Evolutionary conservation across 2,329 filamentous ascomycete genomes (phyloP), one percentile per base, ranked within the genome.

Genomic region (Sarocladiaceae sp.): DNA sequence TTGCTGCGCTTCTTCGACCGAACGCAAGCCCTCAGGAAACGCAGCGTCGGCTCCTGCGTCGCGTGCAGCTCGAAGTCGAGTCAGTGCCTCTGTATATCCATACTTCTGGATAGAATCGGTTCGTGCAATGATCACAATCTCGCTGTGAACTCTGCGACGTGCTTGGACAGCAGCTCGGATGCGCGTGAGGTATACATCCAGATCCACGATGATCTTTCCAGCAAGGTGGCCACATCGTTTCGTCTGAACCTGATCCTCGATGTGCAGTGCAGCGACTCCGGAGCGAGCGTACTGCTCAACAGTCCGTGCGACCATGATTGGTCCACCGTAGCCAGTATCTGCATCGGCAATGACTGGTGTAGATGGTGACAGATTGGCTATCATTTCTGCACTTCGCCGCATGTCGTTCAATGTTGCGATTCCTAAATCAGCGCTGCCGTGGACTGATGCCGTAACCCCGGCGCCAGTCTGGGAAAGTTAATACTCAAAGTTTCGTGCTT

Each of bases 151-250:
- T 11, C 68, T 64, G 20, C 72, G 64, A 2, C 81, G 69, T 1
- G 80, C 77, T 7, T 71, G 66, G 12, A 66, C 69, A 0, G 81
- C 81, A 0, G 83, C 82, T 1, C 76, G 69, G 59, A 87, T 80
- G 0, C 83, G 72, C n/a, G 71, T 64, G n/a, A 73, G 62, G 57
- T 74, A 86, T 18, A 74, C 73, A 1, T 76, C 72, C 0, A 62
- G 55, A 2, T 67, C 60, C 8, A 87, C 83, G 12, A 87, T 67
- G 53, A 79, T 71, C 64, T 88, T 87, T 51, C 81, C 80, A 1
- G 66, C 64, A 1, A 87, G 70, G 60, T 87, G 84, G 1, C 84
- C 84, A 62, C 83, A 87, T 10, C 83, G 78, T 68, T 88, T 87
- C 40, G 75, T 79, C 39, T 76, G 69, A 17, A 86, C 73, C 67